Evolutionary conservation across 2,329 filamentous ascomycete species (phyloP).

Genomic region (Stagonosporopsis tanaceti): DNA sequence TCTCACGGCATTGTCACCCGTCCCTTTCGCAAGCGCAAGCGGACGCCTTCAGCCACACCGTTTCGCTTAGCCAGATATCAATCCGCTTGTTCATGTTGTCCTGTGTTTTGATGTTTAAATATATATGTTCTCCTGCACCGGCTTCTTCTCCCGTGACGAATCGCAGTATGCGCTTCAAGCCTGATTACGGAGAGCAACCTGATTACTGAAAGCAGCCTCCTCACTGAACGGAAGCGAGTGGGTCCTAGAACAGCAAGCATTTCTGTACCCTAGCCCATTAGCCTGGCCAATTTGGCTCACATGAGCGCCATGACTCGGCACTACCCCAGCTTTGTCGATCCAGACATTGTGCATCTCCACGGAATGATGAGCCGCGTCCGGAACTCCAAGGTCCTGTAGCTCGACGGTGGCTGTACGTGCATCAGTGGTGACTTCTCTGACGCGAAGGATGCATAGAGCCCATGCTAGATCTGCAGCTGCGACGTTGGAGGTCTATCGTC

Average conservation of each 20-base stretch:
- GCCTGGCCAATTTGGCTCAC: neutral
- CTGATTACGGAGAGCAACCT: too few species aligned
- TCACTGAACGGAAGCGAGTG: neutral
- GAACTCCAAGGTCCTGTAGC: conserved; percentile 4
- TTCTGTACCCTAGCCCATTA: neutral
- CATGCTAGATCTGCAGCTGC: neutral
- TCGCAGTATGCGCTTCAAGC: neutral
- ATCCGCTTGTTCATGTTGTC: neutral
- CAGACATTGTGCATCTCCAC: neutral
- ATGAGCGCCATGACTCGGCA: conserved; percentile 11
- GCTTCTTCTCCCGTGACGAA: neutral
- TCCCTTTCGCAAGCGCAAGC: neutral
- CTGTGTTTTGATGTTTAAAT: neutral
- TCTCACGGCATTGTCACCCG: neutral
- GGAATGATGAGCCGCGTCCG: neutral
- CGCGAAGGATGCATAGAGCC: neutral
- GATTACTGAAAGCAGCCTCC: neutral
- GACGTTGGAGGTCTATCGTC: neutral
- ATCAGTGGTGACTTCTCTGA: neutral
- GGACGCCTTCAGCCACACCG: neutral
- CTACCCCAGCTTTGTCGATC: conserved; percentile 12
- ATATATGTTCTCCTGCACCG: neutral
- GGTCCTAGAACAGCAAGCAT: neutral
- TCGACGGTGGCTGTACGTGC: neutral
- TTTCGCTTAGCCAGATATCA: neutral